Conservation (phyloP, 2,329 filamentous ascomycete species). For the Aspergillus uvarum region DNA sequence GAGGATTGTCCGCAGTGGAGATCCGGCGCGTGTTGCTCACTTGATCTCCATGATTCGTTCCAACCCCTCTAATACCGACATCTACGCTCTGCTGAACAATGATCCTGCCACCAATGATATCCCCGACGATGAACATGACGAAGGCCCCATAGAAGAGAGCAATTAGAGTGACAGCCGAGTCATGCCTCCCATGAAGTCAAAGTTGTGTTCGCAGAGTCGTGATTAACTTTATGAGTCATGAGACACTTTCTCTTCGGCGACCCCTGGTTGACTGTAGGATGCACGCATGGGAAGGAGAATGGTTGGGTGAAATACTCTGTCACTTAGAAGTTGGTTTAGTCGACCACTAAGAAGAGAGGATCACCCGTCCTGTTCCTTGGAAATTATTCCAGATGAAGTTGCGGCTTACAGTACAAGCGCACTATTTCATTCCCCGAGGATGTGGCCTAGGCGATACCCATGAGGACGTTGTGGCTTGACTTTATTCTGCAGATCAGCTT, state of each 20-base stretch:
- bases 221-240: background rate
- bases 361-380: background rate
- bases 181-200: background rate
- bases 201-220: background rate
- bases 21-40: conserved; percentile 23
- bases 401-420: background rate
- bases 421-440: background rate
- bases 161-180: background rate
- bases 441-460: background rate
- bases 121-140: background rate
- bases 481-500: background rate
- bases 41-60: conserved; percentile 30
- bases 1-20: conserved; percentile 22
- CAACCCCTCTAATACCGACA: conserved; percentile 29
- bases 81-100: conserved; percentile 23
- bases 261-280: background rate
- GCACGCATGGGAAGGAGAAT: background rate
- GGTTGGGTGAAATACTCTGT: background rate
- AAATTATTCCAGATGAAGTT: background rate
- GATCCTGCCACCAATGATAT: conserved; percentile 2
- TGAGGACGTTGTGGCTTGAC: background rate
- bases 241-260: background rate
- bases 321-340: background rate
- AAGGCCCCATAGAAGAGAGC: background rate
- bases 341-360: background rate